These are phyloP conservation scores for Bruguiera hainesii DNA, from an alignment of 441 rosid genomes.

Conservation along the genomic window DNA sequence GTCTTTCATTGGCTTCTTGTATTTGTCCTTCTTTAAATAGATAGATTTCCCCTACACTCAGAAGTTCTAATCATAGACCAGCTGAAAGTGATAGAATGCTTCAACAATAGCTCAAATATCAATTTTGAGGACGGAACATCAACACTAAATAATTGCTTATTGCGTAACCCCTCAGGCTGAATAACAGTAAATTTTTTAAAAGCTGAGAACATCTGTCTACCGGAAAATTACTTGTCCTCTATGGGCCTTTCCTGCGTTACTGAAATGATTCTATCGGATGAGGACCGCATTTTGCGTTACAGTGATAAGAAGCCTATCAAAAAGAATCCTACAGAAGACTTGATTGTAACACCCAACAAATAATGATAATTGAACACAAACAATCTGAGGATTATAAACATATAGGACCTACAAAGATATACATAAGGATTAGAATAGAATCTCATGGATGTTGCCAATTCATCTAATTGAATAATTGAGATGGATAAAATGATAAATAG, in stretches of 20 bases:
- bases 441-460: constrained; percentile 38
- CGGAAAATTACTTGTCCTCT: constrained; percentile 1
- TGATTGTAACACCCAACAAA: constrained; percentile 5
- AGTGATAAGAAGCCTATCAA: constrained; percentile 16
- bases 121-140: constrained; percentile 16
- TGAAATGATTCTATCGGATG: constrained; percentile 9
- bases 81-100: not conserved
- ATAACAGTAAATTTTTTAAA: not conserved
- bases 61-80: not conserved
- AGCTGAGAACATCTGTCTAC: not conserved
- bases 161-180: not conserved
- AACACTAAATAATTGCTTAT: not conserved
- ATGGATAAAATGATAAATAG: constrained; percentile 14
- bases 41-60: not conserved
- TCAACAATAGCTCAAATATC: constrained; percentile 9
- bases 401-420: constrained; percentile 25
- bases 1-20: constrained; percentile 7
- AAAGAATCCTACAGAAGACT: constrained; percentile 10
- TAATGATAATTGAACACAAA: constrained; percentile 16
- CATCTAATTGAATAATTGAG: constrained; percentile 32
- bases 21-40: constrained; percentile 16
- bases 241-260: not conserved
- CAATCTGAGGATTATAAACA: constrained; percentile 19
- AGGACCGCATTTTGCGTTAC: constrained; percentile 6
- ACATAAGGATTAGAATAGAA: constrained; percentile 24